Percentiles rank a stretch among this genome's conserved stretches.
Conservation (phyloP, 2,329 filamentous ascomycete species). For the Calycina marina region DNA sequence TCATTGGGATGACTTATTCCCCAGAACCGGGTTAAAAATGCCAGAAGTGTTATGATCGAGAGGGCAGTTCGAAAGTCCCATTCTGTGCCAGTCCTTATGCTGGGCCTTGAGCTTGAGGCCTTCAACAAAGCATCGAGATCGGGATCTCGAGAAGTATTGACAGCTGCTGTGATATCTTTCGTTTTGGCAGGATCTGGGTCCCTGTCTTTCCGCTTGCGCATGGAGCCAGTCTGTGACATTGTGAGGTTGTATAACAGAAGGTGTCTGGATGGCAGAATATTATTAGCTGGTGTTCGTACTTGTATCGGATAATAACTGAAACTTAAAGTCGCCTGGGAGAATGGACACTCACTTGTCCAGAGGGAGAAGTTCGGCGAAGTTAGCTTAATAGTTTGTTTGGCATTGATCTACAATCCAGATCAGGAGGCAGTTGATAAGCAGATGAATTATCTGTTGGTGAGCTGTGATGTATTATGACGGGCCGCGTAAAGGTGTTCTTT, state of each 20-base stretch:
- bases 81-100: slow-evolving; percentile 44
- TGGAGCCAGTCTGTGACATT: slow-evolving; percentile 22
- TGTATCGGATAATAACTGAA: too few species aligned
- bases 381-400: too few species aligned
- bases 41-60: slow-evolving; percentile 61
- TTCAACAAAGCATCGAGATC: slow-evolving; percentile 38
- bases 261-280: slow-evolving; percentile 3
- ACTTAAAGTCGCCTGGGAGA: too few species aligned
- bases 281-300: too few species aligned
- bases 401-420: slow-evolving; percentile 15
- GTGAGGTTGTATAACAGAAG: slow-evolving; percentile 4
- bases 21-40: slow-evolving; percentile 89
- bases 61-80: slow-evolving; percentile 76
- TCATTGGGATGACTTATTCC: slow-evolving; percentile 90
- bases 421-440: slow-evolving; percentile 14
- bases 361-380: too few species aligned
- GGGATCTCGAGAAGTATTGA: slow-evolving; percentile 21
- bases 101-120: slow-evolving; percentile 25
- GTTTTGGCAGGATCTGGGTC: slow-evolving; percentile 35
- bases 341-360: too few species aligned
- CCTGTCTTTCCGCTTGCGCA: slow-evolving; percentile 22
- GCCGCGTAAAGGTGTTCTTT: too few species aligned
- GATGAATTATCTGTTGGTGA: too few species aligned
- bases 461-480: too few species aligned
- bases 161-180: slow-evolving; percentile 26